phyloP scores from a whole-genome alignment of 164 flowering plant genomes.

The Hamamelis virginiana region DNA sequence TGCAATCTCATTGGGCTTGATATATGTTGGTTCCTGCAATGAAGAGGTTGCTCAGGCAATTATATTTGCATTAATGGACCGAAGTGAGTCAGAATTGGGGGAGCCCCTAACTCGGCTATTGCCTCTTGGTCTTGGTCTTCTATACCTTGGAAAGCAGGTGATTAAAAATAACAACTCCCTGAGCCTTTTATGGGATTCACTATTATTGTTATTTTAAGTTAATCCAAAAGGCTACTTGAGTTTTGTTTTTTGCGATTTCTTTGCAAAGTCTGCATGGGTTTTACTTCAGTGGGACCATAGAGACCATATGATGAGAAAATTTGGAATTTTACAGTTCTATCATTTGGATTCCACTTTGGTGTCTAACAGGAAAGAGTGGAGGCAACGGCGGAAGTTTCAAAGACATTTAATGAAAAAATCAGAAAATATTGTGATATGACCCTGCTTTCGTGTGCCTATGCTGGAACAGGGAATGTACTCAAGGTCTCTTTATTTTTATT shows the following conservation, averaged over 20 bases:
- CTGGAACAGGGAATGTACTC: slow-evolving; percentile 97
- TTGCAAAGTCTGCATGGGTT: background rate
- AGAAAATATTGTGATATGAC: slow-evolving; percentile 92
- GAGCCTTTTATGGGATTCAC: background rate
- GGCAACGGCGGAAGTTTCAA: slow-evolving; percentile 95
- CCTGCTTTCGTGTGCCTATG: slow-evolving; percentile 93
- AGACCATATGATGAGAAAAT: background rate
- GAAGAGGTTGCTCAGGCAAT: slow-evolving; percentile 96
- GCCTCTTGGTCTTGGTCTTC: slow-evolving; percentile 91
- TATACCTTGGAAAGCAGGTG: slow-evolving; percentile 98
- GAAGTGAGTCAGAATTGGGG: slow-evolving; percentile 79
- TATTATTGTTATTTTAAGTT: background rate
- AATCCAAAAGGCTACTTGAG: background rate
- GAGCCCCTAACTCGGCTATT: slow-evolving; percentile 82
- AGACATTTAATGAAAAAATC: slow-evolving; percentile 87
- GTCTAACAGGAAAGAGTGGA: slow-evolving; percentile 80
- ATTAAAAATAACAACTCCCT: background rate
- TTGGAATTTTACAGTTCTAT: background rate
- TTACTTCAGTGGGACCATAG: no score
- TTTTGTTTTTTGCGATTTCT: slow-evolving; percentile 1
- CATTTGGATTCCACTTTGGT: slow-evolving; percentile 5
- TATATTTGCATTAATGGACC: slow-evolving; percentile 86
- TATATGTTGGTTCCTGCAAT: slow-evolving; percentile 92
- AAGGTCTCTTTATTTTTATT: slow-evolving; percentile 48
- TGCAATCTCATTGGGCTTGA: slow-evolving; percentile 86